These are phyloP conservation scores for Rhodotorula graminis DNA, from an alignment of 768 basidiomycete species.

Conservation along the genomic window DNA sequence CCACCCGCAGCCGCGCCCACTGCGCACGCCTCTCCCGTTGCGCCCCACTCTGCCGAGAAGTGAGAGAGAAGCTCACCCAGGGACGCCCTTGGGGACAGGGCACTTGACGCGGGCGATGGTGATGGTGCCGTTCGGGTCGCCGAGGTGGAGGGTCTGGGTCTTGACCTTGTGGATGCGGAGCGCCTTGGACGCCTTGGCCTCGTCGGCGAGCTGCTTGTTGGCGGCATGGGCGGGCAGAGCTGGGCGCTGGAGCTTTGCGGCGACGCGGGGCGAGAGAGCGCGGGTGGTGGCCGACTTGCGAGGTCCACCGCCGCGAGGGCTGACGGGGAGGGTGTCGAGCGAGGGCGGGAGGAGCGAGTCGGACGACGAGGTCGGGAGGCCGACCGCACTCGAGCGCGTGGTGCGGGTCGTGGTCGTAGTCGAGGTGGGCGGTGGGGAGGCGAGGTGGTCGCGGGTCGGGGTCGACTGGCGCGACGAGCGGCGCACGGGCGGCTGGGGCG, in stretches of 20 bases:
- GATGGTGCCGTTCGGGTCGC: constrained; percentile 28
- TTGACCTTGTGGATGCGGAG: constrained; percentile 29
- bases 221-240: constrained; percentile 13
- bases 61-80: constrained; percentile 18
- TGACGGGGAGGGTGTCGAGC: not conserved
- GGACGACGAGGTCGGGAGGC: not conserved
- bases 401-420: constrained; percentile 5
- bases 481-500: constrained; percentile 18
- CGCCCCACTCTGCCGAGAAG: not conserved
- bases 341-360: constrained; percentile 10
- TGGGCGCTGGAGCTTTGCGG: constrained; percentile 10
- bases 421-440: constrained; percentile 12
- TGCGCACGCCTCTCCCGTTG: not conserved
- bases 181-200: not conserved
- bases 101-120: constrained; percentile 38
- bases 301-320: not conserved
- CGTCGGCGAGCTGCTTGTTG: constrained; percentile 25
- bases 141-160: constrained; percentile 34
- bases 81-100: constrained; percentile 36
- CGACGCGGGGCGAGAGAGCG: constrained; percentile 24
- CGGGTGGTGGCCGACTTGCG: constrained; percentile 18
- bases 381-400: constrained; percentile 7
- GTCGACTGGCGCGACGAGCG: constrained; percentile 29
- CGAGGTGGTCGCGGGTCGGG: constrained; percentile 6
- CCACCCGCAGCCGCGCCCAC: too few species aligned